Base-by-base conservation (phyloP, 2,329 filamentous ascomycete species). In the Trichophaea hybrida region DNA sequence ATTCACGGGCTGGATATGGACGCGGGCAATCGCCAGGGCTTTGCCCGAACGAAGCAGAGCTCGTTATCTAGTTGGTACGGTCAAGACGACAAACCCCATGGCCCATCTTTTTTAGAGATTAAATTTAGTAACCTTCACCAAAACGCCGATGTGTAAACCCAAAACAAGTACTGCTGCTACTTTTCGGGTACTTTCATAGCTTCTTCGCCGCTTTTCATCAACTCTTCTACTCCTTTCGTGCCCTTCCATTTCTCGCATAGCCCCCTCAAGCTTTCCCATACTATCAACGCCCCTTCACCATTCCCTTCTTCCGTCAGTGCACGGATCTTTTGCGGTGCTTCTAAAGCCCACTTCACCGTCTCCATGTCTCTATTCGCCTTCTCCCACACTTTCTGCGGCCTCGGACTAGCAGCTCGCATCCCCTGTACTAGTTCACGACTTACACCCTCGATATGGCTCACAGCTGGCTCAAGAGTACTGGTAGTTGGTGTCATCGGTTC, bases 401-500 rank as follows among this genome's bases (percentile, higher is more conserved):
- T 71, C 63, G 77, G 73, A 35, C 80, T 78, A 70, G 77, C 71
- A 67, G 75, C 74, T 79, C 80, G 83, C 62, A 78, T 75, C 60
- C 71, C 72, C 66, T 75, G 76, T 1, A 85, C 85, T 61, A 89
- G 72, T 37, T 69, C 69, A 61, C 78, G 75, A 3, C 66, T 65
- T 17, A 73, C 61, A 78, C 76, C 63, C 76, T 75, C 67, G 83
- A 91, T 88, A 64, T 86, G 83, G 1, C 80, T 79, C 54, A 91
- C 85, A 40, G 85, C 85, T 2, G 83, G 82, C 65, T 85, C 81
- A 35, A 90, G 76, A 0, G 83, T 88, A 50, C 81, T 82, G 1
- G 83, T 85, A 72, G 85, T 82, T 1, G 85, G 84, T 61, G 84
- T 85, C 51, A 89, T 71, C 2, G 85, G 85, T 68, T 89, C 86